Evolutionary conservation across 202 grass and related monocot genomes (phyloP), one percentile per base, ranked within the genome.

Genomic region (Setaria viridis): DNA sequence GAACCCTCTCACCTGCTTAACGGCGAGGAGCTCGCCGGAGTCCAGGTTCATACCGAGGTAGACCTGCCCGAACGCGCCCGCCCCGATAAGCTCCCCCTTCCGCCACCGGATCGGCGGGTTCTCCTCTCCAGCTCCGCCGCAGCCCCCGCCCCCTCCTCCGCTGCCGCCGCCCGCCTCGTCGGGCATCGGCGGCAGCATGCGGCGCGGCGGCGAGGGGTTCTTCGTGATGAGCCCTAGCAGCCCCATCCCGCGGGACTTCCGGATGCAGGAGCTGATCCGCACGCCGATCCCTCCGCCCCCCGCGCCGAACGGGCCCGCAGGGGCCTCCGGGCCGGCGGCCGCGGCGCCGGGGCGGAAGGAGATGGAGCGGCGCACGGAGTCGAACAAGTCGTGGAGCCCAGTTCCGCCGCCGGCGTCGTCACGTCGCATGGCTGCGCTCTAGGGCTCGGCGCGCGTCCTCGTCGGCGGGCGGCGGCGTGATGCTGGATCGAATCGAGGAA

Each of bases 1-100:
- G 16, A 82, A 58, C 20, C 12, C 5, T 51, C 11, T 6, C 51
- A 99, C 96, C 96, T 96, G 91, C 73, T 99, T 99, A 15, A 96
- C 91, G 63, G 96, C 96, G 66, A 99, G 90, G 57, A 99, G 91
- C 82, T 99, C 96, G 25, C 96, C 96, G 41, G 96, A 95, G 85
- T 99, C 96, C 43, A 99, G 91, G 85, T 99, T 99, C 96, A 99
- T 96, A 51, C 96, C 96, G 86, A 99, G 94, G 81, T 92, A 99
- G 71, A 99, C 96, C 71, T 96, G 96, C 35, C 96, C 96, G 49
- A 92, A 99, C 0, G 96, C 96, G 16, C 96, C 96, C 32, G 82
- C 89, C 33, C 96, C 96, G 68, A 99, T 95, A 34, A 95, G 72
- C 68, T 96, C 93, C 12, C 96, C 96, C 91, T 99, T 99, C 48